Evolutionary conservation across 257 asterid species (phyloP).

Genomic region (Ophiorrhiza pumila): DNA sequence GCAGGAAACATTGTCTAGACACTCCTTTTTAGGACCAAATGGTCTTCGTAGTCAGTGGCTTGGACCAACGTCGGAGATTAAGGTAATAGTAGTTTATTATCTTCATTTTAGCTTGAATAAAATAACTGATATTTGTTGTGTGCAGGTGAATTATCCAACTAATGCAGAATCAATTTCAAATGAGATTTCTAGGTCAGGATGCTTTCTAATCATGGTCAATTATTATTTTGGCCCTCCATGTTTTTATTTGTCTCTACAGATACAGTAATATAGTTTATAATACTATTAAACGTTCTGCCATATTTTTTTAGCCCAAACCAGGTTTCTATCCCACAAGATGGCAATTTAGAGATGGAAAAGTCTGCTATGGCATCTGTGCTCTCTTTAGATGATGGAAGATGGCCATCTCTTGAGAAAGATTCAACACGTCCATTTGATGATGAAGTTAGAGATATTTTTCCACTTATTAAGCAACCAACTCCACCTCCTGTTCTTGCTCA

Average conservation of each 20-base stretch:
- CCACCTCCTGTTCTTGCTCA: conserved; percentile 94
- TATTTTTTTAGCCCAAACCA: conserved; percentile 58
- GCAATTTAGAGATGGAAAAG: conserved; percentile 35
- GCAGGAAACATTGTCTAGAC: conserved; percentile 89
- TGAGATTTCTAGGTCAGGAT: conserved; percentile 63
- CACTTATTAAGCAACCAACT: conserved; percentile 70
- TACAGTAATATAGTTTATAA: not conserved
- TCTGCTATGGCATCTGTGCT: conserved; percentile 75
- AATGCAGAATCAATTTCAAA: conserved; percentile 43
- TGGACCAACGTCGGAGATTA: conserved; percentile 63
- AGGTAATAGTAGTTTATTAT: conserved; percentile 41
- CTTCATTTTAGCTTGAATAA: not conserved
- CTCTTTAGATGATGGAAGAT: conserved; percentile 83
- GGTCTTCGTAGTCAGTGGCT: conserved; percentile 88
- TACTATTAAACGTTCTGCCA: conserved; percentile 24
- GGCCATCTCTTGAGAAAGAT: conserved; percentile 60
- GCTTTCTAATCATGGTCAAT: conserved; percentile 15
- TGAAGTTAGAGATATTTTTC: conserved; percentile 43
- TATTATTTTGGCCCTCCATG: not conserved
- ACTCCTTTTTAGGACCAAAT: conserved; percentile 80
- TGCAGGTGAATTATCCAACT: conserved; percentile 86
- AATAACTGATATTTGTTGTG: conserved; percentile 12
- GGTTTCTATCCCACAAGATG: conserved; percentile 37
- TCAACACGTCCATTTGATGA: conserved; percentile 37
- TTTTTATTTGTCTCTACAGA: not conserved